phyloP scores from a whole-genome alignment of 2,329 filamentous ascomycete species.

The Leptographium wingfieldii region DNA sequence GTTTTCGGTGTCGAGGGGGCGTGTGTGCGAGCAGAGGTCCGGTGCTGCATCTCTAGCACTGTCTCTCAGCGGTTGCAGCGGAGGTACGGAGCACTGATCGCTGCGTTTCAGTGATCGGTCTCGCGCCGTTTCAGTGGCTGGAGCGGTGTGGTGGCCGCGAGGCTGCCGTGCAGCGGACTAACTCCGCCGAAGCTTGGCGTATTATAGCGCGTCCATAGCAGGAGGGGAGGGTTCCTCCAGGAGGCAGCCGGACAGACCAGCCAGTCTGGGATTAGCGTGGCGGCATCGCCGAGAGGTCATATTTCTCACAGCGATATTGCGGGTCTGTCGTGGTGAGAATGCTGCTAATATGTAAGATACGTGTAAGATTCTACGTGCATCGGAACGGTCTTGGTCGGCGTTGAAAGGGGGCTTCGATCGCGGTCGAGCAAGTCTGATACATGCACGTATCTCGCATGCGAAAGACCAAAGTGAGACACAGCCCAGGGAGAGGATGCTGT shows the following conservation, averaged over 20 bases:
- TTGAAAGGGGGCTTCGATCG: too few relatives aligned
- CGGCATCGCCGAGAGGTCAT: constrained; percentile 4
- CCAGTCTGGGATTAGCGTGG: background rate
- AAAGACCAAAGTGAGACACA: too few relatives aligned
- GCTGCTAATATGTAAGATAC: background rate
- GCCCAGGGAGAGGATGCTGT: too few relatives aligned
- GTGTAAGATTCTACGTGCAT: background rate
- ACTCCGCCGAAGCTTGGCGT: background rate
- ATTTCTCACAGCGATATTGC: background rate
- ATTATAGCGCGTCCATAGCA: background rate
- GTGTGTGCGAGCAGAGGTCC: background rate
- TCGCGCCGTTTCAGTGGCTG: background rate
- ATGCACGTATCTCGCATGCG: too few relatives aligned
- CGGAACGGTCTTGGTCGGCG: too few relatives aligned
- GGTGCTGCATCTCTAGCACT: background rate
- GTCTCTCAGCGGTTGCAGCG: background rate
- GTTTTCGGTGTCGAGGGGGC: constrained; percentile 10
- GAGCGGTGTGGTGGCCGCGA: background rate
- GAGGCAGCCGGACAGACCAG: background rate
- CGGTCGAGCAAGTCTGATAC: too few relatives aligned
- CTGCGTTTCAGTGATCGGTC: background rate
- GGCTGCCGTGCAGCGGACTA: background rate
- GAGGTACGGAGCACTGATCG: background rate
- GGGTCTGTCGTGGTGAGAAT: background rate
- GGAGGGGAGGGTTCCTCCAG: background rate